Evolutionary conservation across 1,139 yeast species (phyloP), one percentile per base, ranked within the genome.

Genomic region (Fermentozyma sake): DNA sequence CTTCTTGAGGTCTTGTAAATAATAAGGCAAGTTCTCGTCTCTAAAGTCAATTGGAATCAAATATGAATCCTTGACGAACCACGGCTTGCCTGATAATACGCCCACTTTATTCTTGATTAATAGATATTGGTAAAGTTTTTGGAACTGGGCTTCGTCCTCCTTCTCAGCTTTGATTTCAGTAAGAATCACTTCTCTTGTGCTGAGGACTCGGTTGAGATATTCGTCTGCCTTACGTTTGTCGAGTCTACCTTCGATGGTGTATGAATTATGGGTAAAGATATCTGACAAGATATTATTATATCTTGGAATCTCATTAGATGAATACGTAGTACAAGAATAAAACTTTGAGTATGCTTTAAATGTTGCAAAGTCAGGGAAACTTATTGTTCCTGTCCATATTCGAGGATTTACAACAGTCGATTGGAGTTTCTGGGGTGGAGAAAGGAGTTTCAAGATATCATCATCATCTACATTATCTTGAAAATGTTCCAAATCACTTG

Each of bases 1-100:
- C 21, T 34, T 24, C 33, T 33, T 52, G 20, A 42, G 41, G 9
- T 40, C 30, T 19, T 46, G 37, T 18, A 68, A 53, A 32, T 52
- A 58, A 14, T 34, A 32, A 1, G 67, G 63, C 13, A 59, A 35
- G 20, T 39, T 19, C 23, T 50, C 42, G 31, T 53, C 50, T 24
- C 48, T 33, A 31, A 50, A 49, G 35, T 51, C 60, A 13, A 75
- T 39, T 1, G 84, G 68, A 18, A 80, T 50, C 25, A 83, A 39
- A 50, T 82, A 83, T 2, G 79, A 67, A 48, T 82, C 93, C 45
- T 80, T 81, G 18, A 79, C 78, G 38, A 66, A 62, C 12, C 50
- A 39, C 1, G 71, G 73, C 36, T 52, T 61, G 12, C 62, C 66
- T 19, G 72, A 64, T 24, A 82, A 57, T 12, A 81, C 91, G 0